Conservation (phyloP, 2,329 filamentous ascomycete species). For the Pseudogymnoascus sp. region DNA sequence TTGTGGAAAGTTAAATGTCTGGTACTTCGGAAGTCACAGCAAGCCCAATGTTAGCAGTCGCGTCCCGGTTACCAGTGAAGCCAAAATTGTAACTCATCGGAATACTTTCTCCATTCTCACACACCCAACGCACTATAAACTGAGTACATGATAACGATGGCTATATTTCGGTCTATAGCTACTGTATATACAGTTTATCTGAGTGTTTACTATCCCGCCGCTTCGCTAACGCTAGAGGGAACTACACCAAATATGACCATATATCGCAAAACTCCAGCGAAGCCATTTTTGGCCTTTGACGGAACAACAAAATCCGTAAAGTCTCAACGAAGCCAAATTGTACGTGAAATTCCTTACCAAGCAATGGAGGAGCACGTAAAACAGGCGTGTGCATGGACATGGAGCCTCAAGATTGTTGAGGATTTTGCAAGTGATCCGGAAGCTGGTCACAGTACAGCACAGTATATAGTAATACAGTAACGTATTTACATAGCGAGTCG, state of each 20-base stretch:
- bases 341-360: background rate
- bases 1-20: too few relatives aligned
- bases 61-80: background rate
- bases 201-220: background rate
- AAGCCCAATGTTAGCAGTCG: background rate
- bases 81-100: background rate
- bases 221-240: background rate
- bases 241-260: background rate
- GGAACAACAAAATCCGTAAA: background rate
- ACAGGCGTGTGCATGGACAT: background rate
- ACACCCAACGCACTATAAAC: too few relatives aligned
- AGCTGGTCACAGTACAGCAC: too few relatives aligned
- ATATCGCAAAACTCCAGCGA: background rate
- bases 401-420: background rate
- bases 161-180: background rate
- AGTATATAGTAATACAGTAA: too few relatives aligned
- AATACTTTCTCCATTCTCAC: background rate
- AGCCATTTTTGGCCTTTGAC: background rate
- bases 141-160: background rate
- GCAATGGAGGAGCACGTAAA: background rate
- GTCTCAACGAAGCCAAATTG: background rate
- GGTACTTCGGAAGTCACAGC: background rate
- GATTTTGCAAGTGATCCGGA: too few relatives aligned
- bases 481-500: too few relatives aligned
- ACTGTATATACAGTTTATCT: background rate